These are phyloP conservation scores for Vaccinium macrocarpon DNA, from an alignment of 148 eudicot genomes.

Conservation along the genomic window DNA sequence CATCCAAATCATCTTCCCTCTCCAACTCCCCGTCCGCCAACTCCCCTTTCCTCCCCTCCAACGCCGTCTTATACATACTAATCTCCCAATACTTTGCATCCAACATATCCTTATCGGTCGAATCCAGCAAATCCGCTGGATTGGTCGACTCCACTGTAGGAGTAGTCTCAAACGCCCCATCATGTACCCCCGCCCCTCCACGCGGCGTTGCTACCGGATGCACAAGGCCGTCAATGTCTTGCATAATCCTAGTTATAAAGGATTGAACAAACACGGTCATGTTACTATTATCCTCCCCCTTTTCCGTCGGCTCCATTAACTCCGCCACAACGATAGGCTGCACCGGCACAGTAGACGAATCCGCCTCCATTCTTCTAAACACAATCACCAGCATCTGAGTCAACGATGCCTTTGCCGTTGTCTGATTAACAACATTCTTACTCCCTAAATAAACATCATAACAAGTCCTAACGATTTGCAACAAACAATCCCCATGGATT, in stretches of 20 bases:
- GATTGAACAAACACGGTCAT: conserved; percentile 90
- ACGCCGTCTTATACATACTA: conserved; percentile 92
- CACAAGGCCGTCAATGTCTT: conserved; percentile 83
- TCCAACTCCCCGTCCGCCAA: conserved; percentile 78
- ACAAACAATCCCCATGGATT: conserved; percentile 83
- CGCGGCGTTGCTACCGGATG: conserved; percentile 41
- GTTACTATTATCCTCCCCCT: conserved; percentile 54
- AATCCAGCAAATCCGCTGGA: conserved; percentile 94
- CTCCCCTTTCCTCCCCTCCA: conserved; percentile 96
- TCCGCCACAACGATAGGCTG: conserved; percentile 98
- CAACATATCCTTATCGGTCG: conserved; percentile 98
- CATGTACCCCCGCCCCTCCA: conserved; percentile 43
- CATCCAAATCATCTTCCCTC: conserved; percentile 89
- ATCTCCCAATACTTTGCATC: conserved; percentile 99
- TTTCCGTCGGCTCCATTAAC: conserved; percentile 87
- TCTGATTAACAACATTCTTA: conserved; percentile 88
- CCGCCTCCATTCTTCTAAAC: conserved; percentile 94
- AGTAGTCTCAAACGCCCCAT: conserved; percentile 90
- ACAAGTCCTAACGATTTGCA: conserved; percentile 76
- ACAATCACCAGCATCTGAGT: conserved; percentile 97
- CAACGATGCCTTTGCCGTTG: conserved; percentile 88
- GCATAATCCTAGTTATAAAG: conserved; percentile 78
- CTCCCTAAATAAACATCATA: conserved; percentile 82
- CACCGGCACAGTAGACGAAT: conserved; percentile 79
- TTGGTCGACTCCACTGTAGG: conserved; percentile 87